phyloP scores from a whole-genome alignment of 495 filamentous ascomycete species.

The Xylaria curta region DNA sequence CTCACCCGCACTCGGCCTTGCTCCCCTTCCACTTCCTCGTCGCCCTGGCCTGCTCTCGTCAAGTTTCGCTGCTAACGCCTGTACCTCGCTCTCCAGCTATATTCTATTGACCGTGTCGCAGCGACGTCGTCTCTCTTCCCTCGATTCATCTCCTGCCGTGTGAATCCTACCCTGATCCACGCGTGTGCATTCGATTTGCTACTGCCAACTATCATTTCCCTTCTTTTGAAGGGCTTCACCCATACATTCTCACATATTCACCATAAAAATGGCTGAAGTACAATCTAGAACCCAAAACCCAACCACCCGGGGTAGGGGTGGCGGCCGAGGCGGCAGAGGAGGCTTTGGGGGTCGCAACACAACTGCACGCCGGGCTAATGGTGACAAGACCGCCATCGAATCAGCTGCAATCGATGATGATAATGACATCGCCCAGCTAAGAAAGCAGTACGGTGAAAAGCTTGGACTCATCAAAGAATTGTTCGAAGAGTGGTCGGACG shows the following conservation, averaged over 20 bases:
- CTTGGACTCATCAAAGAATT: slow-evolving; percentile 82
- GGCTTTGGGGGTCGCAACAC: slow-evolving; percentile 74
- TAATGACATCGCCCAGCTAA: slow-evolving; percentile 88
- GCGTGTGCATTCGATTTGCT: slow-evolving; percentile 38
- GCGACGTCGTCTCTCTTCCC: slow-evolving; percentile 29
- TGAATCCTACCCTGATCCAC: slow-evolving; percentile 18
- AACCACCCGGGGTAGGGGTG: slow-evolving; percentile 75
- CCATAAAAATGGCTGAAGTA: slow-evolving; percentile 86
- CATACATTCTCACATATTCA: slow-evolving; percentile 42
- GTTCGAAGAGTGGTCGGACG: slow-evolving; percentile 90
- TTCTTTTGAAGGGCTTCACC: slow-evolving; percentile 54
- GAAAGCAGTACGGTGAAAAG: slow-evolving; percentile 80
- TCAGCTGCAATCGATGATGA: slow-evolving; percentile 74
- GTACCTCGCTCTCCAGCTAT: not conserved
- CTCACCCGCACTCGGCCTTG: slow-evolving; percentile 2
- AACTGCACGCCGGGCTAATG: slow-evolving; percentile 67
- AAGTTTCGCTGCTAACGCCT: slow-evolving; percentile 6
- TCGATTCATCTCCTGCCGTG: slow-evolving; percentile 9
- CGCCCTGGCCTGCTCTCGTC: not conserved
- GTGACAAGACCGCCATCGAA: slow-evolving; percentile 62
- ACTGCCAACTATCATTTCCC: slow-evolving; percentile 44
- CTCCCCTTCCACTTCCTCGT: not conserved
- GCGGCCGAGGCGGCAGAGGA: slow-evolving; percentile 81
- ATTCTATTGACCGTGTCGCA: slow-evolving; percentile 12
- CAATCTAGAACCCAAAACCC: slow-evolving; percentile 70